These are phyloP conservation scores for Melastoma malabathricum DNA, from an alignment of 345 rosid genomes.

Conservation along the genomic window DNA sequence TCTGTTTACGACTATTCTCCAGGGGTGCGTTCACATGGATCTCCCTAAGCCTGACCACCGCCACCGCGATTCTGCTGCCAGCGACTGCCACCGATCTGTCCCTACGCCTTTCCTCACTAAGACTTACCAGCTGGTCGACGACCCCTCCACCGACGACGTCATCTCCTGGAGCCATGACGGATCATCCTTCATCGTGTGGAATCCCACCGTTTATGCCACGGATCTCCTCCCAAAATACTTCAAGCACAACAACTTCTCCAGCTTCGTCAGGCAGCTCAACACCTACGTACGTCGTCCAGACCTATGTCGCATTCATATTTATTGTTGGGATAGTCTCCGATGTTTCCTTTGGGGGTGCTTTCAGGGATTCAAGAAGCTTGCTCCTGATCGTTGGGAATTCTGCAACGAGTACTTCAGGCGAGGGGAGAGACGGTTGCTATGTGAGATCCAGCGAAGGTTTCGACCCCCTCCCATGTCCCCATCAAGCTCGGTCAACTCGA, in stretches of 20 bases:
- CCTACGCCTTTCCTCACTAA: conserved; percentile 83
- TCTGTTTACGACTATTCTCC: too few relatives aligned
- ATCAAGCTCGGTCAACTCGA: too few relatives aligned
- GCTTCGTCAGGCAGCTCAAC: conserved; percentile 90
- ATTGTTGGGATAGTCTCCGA: neutral
- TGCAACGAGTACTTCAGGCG: conserved; percentile 57
- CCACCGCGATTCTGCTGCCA: conserved; percentile 9
- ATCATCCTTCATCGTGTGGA: conserved; percentile 70
- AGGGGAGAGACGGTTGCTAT: conserved; percentile 55
- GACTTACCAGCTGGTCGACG: conserved; percentile 70
- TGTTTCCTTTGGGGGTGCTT: neutral
- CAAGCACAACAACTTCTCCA: conserved; percentile 87
- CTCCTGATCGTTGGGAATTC: conserved; percentile 94
- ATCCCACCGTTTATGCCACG: conserved; percentile 64
- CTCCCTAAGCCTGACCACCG: conserved; percentile 18
- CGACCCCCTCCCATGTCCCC: neutral
- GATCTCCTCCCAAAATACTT: conserved; percentile 76
- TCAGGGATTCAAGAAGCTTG: conserved; percentile 73
- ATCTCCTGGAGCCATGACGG: conserved; percentile 88
- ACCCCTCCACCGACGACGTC: conserved; percentile 44
- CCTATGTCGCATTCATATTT: neutral
- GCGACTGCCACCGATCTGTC: conserved; percentile 43
- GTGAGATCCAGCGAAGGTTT: conserved; percentile 71
- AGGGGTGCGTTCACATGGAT: conserved; percentile 2
- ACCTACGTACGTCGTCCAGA: conserved; percentile 44